Evolutionary conservation across 495 filamentous ascomycete species (phyloP).

Genomic region (Geoglossum glabrum): DNA sequence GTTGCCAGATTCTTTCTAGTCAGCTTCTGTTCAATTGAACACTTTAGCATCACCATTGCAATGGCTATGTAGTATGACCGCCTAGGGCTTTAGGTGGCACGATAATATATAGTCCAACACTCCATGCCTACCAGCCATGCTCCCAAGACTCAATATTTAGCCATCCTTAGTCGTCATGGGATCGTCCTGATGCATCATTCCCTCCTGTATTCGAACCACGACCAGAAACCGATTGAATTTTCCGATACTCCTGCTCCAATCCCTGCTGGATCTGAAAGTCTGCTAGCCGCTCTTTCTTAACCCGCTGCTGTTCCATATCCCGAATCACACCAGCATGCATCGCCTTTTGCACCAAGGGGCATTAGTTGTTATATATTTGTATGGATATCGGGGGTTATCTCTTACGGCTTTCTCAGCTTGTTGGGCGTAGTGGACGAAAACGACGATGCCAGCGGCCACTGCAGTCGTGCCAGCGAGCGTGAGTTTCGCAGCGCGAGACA

Average conservation of each 20-base stretch:
- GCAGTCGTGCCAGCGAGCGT: conserved; percentile 62
- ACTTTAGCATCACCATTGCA: too few species aligned
- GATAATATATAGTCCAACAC: background rate
- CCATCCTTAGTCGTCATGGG: background rate
- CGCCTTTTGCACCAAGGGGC: conserved; percentile 30
- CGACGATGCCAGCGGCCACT: conserved; percentile 53
- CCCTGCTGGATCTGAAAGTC: conserved; percentile 84
- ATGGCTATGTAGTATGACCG: background rate
- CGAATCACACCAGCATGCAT: conserved; percentile 93
- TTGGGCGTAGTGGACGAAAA: conserved; percentile 79
- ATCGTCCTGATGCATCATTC: background rate
- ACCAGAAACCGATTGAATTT: conserved; percentile 48
- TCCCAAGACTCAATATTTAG: background rate
- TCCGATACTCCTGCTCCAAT: conserved; percentile 77
- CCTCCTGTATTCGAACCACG: background rate
- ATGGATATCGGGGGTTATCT: conserved; percentile 6
- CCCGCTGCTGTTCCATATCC: conserved; percentile 80
- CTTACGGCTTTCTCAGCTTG: conserved; percentile 66
- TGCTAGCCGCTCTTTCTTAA: conserved; percentile 62
- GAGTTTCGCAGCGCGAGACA: conserved; percentile 79
- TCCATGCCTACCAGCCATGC: background rate
- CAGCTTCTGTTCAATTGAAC: too few species aligned
- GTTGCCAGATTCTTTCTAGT: too few species aligned
- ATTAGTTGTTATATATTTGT: background rate
- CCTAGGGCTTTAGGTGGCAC: background rate